Percentiles rank a stretch among this genome's conserved stretches.
phyloP scores from a whole-genome alignment of 1,284 basidiomycete species.

The Agaricales sp. region DNA sequence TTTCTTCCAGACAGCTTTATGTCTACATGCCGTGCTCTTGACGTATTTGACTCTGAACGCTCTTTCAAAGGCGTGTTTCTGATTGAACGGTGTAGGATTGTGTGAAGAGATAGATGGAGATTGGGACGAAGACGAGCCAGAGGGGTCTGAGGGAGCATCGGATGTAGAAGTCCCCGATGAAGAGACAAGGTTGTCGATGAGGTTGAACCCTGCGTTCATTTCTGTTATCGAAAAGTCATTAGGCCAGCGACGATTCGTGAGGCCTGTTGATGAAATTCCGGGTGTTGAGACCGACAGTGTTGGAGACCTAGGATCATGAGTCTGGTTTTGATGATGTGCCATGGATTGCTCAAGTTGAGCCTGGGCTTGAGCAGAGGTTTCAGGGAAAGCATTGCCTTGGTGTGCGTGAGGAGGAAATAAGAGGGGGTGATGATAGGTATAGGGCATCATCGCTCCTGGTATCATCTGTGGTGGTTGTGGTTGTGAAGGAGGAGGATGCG shows the following conservation, averaged over 20 bases:
- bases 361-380: too few species aligned
- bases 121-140: conserved; percentile 1
- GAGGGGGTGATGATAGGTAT: too few species aligned
- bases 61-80: conserved; percentile 50
- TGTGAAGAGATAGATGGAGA: conserved; percentile 14
- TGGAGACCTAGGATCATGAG: too few species aligned
- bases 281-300: conserved; percentile 12
- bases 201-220: conserved; percentile 42
- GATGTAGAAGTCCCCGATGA: conserved; percentile 28
- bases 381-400: too few species aligned
- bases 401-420: too few species aligned
- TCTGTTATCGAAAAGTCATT: conserved; percentile 61
- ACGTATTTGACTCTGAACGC: conserved; percentile 58
- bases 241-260: conserved; percentile 57
- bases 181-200: conserved; percentile 34
- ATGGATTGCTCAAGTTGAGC: too few species aligned
- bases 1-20: conserved; percentile 50
- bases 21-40: conserved; percentile 59
- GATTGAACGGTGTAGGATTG: conserved; percentile 30
- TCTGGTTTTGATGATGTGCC: too few species aligned
- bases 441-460: too few species aligned
- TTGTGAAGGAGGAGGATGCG: too few species aligned
- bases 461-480: too few species aligned
- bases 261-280: conserved; percentile 15
- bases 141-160: conserved; percentile 5